Evolutionary conservation across 495 filamentous ascomycete genomes (phyloP), one percentile per base, ranked within the genome.

Genomic region (Parmelia sp.): DNA sequence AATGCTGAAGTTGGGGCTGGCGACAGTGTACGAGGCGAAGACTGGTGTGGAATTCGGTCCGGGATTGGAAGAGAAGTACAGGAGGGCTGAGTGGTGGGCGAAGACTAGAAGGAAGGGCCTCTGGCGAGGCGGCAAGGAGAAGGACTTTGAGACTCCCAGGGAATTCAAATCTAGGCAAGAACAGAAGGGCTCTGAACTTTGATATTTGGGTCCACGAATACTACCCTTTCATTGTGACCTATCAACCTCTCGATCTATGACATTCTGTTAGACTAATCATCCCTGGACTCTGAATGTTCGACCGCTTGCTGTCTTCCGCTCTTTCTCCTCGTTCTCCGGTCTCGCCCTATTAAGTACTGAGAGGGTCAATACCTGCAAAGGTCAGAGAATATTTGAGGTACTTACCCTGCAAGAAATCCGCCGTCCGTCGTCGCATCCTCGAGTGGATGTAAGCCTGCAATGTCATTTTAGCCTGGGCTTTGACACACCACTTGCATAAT

Each of bases 261-360:
- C 27, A 25, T 53, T 4, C 47, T 37, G 27, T 10, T 39, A 9
- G 14, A 7, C n/a, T 36, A 57, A 17, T 47, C 47, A 83, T 65
- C 73, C 79, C 66, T 88, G 86, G 53, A 90, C 89, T 72, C 88
- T 86, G 84, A 97, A 98, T 27, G 90, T 96, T 66, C 94, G 86
- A 66, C 94, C 94, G 77, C 91, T 97, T 35, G 95, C 94, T 39
- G 94, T 98, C 85, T 97, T 98, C 71, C 90, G 86, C 78, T 98
- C 94, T 75, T 94, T 96, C 75, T 97, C 95, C 77, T 97, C 94
- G 69, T 86, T 91, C 74, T 97, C 95, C 57, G 92, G 90, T 72
- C 94, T 78, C 60, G 94, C 91, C 82, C 95, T 82, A 76, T 95
- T 88, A 66, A 96, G 82, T 42, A 97, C 90, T 92, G 68, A 47